Conservation (phyloP, 2,329 filamentous ascomycete species). For the Ilyonectria destructans region DNA sequence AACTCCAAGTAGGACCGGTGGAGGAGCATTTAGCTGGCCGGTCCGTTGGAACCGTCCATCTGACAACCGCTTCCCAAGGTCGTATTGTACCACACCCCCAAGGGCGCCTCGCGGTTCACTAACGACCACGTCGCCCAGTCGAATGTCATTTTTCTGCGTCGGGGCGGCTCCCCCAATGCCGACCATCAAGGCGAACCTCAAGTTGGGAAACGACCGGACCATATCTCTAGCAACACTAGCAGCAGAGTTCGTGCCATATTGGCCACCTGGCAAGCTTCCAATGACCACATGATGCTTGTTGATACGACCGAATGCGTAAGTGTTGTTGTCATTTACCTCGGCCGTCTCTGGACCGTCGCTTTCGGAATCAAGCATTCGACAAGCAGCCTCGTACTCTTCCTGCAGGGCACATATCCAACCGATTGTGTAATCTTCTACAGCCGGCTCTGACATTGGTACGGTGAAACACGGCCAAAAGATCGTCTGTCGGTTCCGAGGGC, state of each 20-base stretch:
- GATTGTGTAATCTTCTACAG: constrained; percentile 9
- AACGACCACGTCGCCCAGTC: constrained; percentile 35
- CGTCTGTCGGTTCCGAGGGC: too few relatives aligned
- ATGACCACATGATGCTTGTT: constrained; percentile 10
- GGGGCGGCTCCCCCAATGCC: constrained; percentile 35
- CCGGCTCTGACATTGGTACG: too few relatives aligned
- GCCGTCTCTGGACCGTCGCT: not conserved
- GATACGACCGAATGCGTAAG: constrained; percentile 11
- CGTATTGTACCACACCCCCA: constrained; percentile 26
- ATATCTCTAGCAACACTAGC: constrained; percentile 14
- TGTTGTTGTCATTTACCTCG: constrained; percentile 13
- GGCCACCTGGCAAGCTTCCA: constrained; percentile 5
- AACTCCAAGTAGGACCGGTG: constrained; percentile 13
- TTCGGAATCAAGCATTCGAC: constrained; percentile 19
- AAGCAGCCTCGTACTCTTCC: constrained; percentile 18
- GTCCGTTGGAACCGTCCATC: constrained; percentile 9
- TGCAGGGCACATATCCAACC: constrained; percentile 24
- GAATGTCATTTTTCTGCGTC: constrained; percentile 22
- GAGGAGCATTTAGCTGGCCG: constrained; percentile 20
- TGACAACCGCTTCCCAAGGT: constrained; percentile 6
- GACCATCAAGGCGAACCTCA: constrained; percentile 30
- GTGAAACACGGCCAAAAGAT: too few relatives aligned
- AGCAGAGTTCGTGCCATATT: constrained; percentile 14
- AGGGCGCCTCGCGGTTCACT: constrained; percentile 7
- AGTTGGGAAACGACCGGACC: constrained; percentile 12